phyloP scores from a whole-genome alignment of 2,329 filamentous ascomycete species.

The Waltergamsia citrina region DNA sequence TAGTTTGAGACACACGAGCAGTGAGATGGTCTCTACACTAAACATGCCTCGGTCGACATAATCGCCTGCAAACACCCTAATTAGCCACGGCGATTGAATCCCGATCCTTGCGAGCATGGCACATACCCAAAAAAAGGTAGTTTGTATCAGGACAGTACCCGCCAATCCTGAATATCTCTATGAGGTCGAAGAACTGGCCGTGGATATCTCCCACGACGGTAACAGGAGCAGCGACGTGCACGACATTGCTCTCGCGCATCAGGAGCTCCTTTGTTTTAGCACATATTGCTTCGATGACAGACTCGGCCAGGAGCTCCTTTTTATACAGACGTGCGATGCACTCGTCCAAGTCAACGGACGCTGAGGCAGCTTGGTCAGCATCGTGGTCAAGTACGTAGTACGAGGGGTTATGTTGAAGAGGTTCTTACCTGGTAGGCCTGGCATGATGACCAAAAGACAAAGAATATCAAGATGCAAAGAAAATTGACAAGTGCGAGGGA shows the following conservation, averaged over 20 bases:
- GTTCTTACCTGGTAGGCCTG: constrained; percentile 45
- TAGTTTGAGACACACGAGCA: constrained; percentile 65
- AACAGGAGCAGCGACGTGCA: constrained; percentile 89
- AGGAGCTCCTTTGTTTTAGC: constrained; percentile 97
- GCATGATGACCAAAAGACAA: constrained; percentile 31
- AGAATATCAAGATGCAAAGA: not conserved
- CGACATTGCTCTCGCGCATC: constrained; percentile 99
- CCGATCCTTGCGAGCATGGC: not conserved
- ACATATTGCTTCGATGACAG: constrained; percentile 97
- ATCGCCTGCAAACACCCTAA: constrained; percentile 65
- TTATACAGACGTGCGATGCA: constrained; percentile 96
- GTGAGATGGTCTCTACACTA: constrained; percentile 95
- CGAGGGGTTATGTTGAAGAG: too few species aligned
- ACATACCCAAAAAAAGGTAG: constrained; percentile 84
- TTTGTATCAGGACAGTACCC: constrained; percentile 97
- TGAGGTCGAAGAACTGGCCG: constrained; percentile 97
- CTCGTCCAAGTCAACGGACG: constrained; percentile 95
- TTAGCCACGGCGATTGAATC: not conserved
- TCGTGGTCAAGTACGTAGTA: too few species aligned
- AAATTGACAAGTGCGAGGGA: not conserved
- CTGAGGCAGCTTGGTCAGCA: constrained; percentile 29
- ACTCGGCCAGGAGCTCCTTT: constrained; percentile 93
- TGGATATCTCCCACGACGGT: constrained; percentile 98
- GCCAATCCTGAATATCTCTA: constrained; percentile 98
- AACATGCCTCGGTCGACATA: constrained; percentile 98